Evolutionary conservation across 441 rosid species (phyloP), one percentile per base, ranked within the genome.

Genomic region (Macaranga tanarius): DNA sequence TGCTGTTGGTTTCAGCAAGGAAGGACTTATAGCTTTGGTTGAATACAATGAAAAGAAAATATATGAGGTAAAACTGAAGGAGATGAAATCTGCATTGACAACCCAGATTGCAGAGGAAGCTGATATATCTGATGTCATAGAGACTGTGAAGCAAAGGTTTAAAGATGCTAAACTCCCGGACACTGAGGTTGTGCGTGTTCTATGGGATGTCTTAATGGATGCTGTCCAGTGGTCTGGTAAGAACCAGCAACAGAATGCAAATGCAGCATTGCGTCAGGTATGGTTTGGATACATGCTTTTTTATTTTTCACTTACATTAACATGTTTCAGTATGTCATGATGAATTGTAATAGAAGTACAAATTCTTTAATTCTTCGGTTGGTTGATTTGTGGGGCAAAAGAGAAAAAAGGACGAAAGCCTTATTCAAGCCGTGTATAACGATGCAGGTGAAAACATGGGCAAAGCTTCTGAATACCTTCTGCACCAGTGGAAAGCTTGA

Each of bases 161-260:
- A 89, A 82, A 67, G 99, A 95, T 73, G 98, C 97, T 65, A 89
- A 89, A 68, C 83, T 95, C 51, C 99, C 89, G 7, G 97, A 93
- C 45, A 65, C 79, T 65, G 99, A 95, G 84, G 84, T 89, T 63
- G 90, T 95, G 60, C 83, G 97, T 57, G 88, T 93, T 67, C 76
- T 95, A 67, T 95, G 99, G 99, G 99, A 95, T 86, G 88, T 92
- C 19, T 69, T 95, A 71, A 95, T 95, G 98, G 99, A 93, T 83
- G 99, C 98, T 80, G 97, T 95, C 68, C 99, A 91, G 78, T 93
- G 98, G 99, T 93, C 98, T 78, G 98, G 99, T 67, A 95, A 92
- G 89, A 95, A 95, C 82, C 99, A 95, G 88, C 99, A 93, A 88
- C 99, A 95, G 86, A 95, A 93, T 79, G 88, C 97, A 22, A 95